Evolutionary conservation across 179 eudicot genomes (phyloP).

Genomic region (Nepenthes alata): DNA sequence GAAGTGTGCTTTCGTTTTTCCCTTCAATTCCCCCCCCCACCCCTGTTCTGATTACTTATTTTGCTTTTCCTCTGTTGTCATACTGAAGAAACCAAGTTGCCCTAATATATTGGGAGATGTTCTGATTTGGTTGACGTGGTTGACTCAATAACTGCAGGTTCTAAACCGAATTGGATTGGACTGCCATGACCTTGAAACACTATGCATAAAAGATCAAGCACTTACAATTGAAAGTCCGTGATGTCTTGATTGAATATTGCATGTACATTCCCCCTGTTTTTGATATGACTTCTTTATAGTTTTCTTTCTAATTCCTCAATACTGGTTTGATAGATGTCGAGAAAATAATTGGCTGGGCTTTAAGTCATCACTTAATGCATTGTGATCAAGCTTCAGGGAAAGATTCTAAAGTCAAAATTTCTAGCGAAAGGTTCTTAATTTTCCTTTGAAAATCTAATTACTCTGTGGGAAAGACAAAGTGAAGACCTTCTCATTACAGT

Average conservation of each 20-base stretch:
- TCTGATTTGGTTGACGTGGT: no score
- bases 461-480: not conserved
- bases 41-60: no score
- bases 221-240: constrained; percentile 74
- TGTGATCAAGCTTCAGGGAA: constrained; percentile 29
- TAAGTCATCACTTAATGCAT: constrained; percentile 73
- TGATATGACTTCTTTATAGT: not conserved
- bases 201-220: constrained; percentile 72
- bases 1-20: no score
- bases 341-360: constrained; percentile 85
- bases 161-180: constrained; percentile 47
- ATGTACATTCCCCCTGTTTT: not conserved
- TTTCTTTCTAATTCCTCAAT: constrained; percentile 3
- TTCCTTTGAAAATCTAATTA: not conserved
- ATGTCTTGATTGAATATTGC: constrained; percentile 1
- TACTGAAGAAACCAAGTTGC: no score
- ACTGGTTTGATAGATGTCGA: constrained; percentile 40
- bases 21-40: no score
- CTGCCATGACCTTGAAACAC: constrained; percentile 62
- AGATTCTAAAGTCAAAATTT: constrained; percentile 50
- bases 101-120: no score
- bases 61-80: no score
- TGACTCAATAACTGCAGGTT: constrained; percentile 37
- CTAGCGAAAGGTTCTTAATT: constrained; percentile 47
- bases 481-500: not conserved